phyloP scores from a whole-genome alignment of 169 alveolate species.

The Cytauxzoon felis region DNA sequence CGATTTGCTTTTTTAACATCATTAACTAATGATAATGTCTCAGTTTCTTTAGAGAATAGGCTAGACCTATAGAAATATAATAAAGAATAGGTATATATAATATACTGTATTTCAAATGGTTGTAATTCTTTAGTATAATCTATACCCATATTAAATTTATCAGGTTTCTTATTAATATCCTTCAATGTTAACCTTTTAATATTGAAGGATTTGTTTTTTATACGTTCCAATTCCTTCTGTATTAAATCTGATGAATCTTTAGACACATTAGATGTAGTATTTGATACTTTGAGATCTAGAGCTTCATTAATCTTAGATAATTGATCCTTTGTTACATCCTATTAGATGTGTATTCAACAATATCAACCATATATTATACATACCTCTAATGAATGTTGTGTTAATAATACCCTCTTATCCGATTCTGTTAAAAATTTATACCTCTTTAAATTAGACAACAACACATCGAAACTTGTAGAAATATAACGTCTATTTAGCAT shows the following conservation, averaged over 20 bases:
- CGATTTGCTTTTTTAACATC: conserved; percentile 51
- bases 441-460: conserved; percentile 26
- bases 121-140: conserved; percentile 50
- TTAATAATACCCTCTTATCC: conserved; percentile 51
- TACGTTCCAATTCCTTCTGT: background rate
- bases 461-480: conserved; percentile 32
- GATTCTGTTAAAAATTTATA: conserved; percentile 35
- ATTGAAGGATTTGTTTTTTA: background rate
- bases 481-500: conserved; percentile 3
- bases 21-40: conserved; percentile 42
- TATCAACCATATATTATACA: background rate
- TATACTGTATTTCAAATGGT: conserved; percentile 46
- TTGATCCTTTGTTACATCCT: conserved; percentile 8
- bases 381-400: conserved; percentile 52
- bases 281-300: conserved; percentile 11
- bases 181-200: background rate
- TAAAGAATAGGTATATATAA: too few species aligned
- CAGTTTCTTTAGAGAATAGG: conserved; percentile 32
- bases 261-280: background rate
- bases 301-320: conserved; percentile 15
- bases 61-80: conserved; percentile 12
- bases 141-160: conserved; percentile 44
- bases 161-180: background rate
- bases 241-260: background rate
- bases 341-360: background rate